Conservation (phyloP, 2,329 filamentous ascomycete species). For the Arachnomyces sp. region DNA sequence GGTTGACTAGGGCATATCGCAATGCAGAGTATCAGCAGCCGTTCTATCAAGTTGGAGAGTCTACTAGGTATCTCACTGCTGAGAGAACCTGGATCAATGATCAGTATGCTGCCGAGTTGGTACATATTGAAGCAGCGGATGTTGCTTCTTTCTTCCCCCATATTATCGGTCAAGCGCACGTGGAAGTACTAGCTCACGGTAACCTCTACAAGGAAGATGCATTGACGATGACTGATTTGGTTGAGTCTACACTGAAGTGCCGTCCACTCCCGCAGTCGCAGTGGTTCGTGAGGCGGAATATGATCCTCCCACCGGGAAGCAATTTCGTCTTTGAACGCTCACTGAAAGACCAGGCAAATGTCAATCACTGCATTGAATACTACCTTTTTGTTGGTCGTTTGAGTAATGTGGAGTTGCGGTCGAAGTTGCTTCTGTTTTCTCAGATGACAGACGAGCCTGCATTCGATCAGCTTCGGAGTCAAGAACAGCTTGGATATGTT, state of each 20-base stretch:
- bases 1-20: slow-evolving; percentile 64
- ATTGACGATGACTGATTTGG: slow-evolving; percentile 71
- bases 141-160: slow-evolving; percentile 72
- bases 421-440: slow-evolving; percentile 71
- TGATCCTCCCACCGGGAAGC: slow-evolving; percentile 69
- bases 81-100: slow-evolving; percentile 74
- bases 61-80: slow-evolving; percentile 68
- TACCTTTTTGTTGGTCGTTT: slow-evolving; percentile 64
- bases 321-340: slow-evolving; percentile 78
- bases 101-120: slow-evolving; percentile 69
- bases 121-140: slow-evolving; percentile 64
- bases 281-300: slow-evolving; percentile 68
- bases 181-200: slow-evolving; percentile 82
- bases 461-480: slow-evolving; percentile 90
- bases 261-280: slow-evolving; percentile 66
- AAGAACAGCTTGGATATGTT: slow-evolving; percentile 95
- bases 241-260: slow-evolving; percentile 71
- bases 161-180: slow-evolving; percentile 72
- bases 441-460: slow-evolving; percentile 90
- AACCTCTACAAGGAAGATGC: slow-evolving; percentile 94
- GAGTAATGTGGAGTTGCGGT: slow-evolving; percentile 61
- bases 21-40: slow-evolving; percentile 87
- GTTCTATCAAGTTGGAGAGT: slow-evolving; percentile 80
- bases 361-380: slow-evolving; percentile 81
- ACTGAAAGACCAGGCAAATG: slow-evolving; percentile 77